Evolutionary conservation across 176 grass and related monocot genomes (phyloP), one percentile per base, ranked within the genome.

Genomic region (Avena atlantica): DNA sequence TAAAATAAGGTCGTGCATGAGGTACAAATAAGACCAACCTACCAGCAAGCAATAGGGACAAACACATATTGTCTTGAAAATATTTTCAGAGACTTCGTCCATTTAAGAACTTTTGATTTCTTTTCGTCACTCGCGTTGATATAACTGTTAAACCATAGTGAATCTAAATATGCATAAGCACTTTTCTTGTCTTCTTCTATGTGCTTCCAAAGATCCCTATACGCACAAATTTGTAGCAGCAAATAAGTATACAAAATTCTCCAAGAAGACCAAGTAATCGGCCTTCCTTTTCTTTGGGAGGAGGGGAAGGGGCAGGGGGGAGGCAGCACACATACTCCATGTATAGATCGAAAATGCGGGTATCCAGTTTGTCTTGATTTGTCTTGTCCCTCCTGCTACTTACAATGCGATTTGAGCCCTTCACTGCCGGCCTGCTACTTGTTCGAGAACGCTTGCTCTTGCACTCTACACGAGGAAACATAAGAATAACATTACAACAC

Each of bases 81-180:
- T 86, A 94, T 89, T 53, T 91, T 84, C 83, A 90, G 94, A 47
- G 81, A 68, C 57, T 96, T 94, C 29, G 95, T 96, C 97, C 97
- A 98, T 73, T 84, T 87, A 70, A 98, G 97, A 60, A 98, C 81
- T 71, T 91, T 98, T 57, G 79, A 59, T 87, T 80, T 91, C 74
- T 86, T 87, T 27, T 64, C 13, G 0, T 50, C 77, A 5, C 40
- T 27, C 1, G 60, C 87, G 23, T 52, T 37, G 45, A 90, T 85
- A 36, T 98, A 94, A 78, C 95, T 88, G 74, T 78, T 86, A 91
- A 98, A 98, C 97, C 97, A 98, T 82, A 98, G 91, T 10, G 93
- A 94, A 79, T 98, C 97, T 13, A 99, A 88, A 81, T 99, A 99
- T 29, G 78, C 31, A 80, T 86, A 99, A 42, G 85, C 73, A 70